phyloP scores from a whole-genome alignment of 2,329 filamentous ascomycete genomes.

The Fonsecaea monophora region DNA sequence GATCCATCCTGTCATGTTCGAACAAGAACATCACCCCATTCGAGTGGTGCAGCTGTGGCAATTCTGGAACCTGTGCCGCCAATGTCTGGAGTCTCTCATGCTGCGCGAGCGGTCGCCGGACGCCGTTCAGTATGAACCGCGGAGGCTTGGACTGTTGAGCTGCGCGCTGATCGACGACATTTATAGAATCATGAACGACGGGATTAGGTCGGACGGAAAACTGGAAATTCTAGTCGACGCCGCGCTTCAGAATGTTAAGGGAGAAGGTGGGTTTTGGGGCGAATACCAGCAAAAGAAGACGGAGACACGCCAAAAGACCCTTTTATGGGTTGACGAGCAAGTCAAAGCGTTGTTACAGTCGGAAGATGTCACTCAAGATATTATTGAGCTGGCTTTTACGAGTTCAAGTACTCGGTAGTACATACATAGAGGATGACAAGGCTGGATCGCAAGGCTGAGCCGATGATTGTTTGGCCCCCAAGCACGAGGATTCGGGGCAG shows the following conservation, averaged over 20 bases:
- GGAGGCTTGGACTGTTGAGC: slow-evolving; percentile 15
- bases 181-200: slow-evolving; percentile 11
- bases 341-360: slow-evolving; percentile 15
- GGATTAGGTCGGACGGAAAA: slow-evolving; percentile 14
- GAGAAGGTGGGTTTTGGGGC: slow-evolving; percentile 11
- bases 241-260: slow-evolving; percentile 4
- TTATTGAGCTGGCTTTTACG: slow-evolving; percentile 11
- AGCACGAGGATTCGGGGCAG: slow-evolving; percentile 12
- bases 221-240: slow-evolving; percentile 22
- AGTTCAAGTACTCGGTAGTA: no score
- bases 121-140: slow-evolving; percentile 5
- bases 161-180: slow-evolving; percentile 28
- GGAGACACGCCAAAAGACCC: slow-evolving; percentile 5
- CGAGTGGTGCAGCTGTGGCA: slow-evolving; percentile 52
- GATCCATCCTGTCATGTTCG: slow-evolving; percentile 60
- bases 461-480: slow-evolving; percentile 9
- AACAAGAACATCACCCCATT: slow-evolving; percentile 59
- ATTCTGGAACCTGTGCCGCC: slow-evolving; percentile 21
- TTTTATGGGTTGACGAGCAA: slow-evolving; percentile 27
- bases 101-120: not conserved
- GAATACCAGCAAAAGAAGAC: slow-evolving; percentile 16
- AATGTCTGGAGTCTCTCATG: slow-evolving; percentile 15
- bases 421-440: no score
- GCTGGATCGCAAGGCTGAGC: slow-evolving; percentile 6
- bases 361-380: slow-evolving; percentile 22